Conservation (phyloP, 257 asterid species). For the Leonotis leonurus region DNA sequence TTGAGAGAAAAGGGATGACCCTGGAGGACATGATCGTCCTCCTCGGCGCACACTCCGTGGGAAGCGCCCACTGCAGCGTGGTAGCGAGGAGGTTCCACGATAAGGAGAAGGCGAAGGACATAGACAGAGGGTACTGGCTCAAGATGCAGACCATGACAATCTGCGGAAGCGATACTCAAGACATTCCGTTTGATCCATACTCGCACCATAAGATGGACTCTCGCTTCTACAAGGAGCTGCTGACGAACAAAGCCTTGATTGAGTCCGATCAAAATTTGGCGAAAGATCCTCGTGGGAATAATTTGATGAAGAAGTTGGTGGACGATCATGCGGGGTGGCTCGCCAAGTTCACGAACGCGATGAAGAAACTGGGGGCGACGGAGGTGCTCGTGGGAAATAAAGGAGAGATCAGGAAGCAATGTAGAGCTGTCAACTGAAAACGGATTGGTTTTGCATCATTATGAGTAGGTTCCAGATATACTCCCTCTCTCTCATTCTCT, state of each 20-base stretch:
- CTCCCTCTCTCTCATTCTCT: background rate
- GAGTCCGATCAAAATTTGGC: slow-evolving; percentile 51
- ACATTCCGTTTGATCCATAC: slow-evolving; percentile 40
- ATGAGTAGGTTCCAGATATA: background rate
- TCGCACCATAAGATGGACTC: slow-evolving; percentile 56
- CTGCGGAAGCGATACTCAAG: slow-evolving; percentile 26
- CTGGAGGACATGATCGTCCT: slow-evolving; percentile 49
- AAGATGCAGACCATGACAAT: slow-evolving; percentile 27
- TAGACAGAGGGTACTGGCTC: slow-evolving; percentile 29
- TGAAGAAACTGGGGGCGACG: slow-evolving; percentile 29
- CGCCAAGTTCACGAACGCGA: slow-evolving; percentile 28
- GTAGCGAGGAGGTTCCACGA: slow-evolving; percentile 27
- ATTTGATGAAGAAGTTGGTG: slow-evolving; percentile 26
- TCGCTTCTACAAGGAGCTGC: slow-evolving; percentile 36
- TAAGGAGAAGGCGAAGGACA: slow-evolving; percentile 20
- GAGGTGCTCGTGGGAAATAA: slow-evolving; percentile 48
- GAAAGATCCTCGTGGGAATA: slow-evolving; percentile 22
- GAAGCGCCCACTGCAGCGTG: slow-evolving; percentile 43
- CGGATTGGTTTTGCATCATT: background rate
- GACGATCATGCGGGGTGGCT: slow-evolving; percentile 43
- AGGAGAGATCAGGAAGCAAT: slow-evolving; percentile 58
- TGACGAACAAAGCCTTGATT: slow-evolving; percentile 34
- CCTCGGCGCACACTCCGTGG: slow-evolving; percentile 56
- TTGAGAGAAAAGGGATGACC: slow-evolving; percentile 35
- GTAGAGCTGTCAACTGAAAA: slow-evolving; percentile 37